Base-by-base conservation (phyloP, 805 yeast species). In the Yarrowia osloensis region DNA sequence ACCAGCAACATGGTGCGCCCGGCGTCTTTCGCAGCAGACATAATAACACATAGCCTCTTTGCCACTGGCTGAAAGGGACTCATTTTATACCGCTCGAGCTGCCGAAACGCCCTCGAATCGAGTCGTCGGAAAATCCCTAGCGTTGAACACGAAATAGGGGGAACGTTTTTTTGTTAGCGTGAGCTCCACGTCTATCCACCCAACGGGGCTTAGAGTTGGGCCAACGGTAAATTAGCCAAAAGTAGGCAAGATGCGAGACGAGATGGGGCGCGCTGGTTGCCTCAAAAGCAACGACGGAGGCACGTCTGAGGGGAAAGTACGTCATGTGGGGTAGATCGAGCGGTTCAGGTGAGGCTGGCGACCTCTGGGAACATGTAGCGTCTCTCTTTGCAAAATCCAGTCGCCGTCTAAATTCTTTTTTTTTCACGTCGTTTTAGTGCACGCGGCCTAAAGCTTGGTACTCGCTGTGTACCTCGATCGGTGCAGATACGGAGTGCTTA, bases 221-320 rank as follows among this genome's bases (percentile, higher is more conserved):
- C 33, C 26, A 47, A 47, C 54, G 54, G 54, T 47, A 47, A 47
- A 47, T 47, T 47, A 47, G 5, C 35, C 54, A 29, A 47, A n/a
- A 47, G 54, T 47, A 47, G 54, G 54, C 35, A 47, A 47, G 24
- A 47, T 47, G 54, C 54, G 54, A 47, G 54, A 15, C 3, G 54
- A 47, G 54, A 47, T 29, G 35, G 17, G 21, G 22, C 15, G 19
- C 9, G 21, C 17, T 28, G 54, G 35, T 28, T 28, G 54, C 54
- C 9, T 28, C 31, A 47, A 46, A 47, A 28, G 54, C 54, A 47
- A 47, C 4, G 13, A 19, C 33, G 15, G 39, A 6, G 7, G 35
- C 13, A 31, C 13, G n/a, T n/a, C n/a, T n/a, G n/a, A n/a, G n/a
- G n/a, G n/a, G n/a, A n/a, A n/a, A n/a, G 24, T 44, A 44, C 49